These are phyloP conservation scores for Salix brachista DNA, from an alignment of 345 rosid genomes.

Conservation along the genomic window DNA sequence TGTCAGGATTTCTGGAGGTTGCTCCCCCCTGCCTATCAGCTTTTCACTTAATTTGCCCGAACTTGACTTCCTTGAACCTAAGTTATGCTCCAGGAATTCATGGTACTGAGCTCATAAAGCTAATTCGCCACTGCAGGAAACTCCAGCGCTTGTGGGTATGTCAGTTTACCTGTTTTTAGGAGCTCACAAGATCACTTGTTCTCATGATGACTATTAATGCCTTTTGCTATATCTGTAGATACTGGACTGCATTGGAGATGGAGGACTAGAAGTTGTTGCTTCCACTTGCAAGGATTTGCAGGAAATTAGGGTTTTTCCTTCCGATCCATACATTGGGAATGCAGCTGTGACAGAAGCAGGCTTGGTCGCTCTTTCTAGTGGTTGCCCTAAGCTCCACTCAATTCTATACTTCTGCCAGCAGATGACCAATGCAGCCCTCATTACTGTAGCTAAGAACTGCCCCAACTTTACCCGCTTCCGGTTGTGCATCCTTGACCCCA, in stretches of 20 bases:
- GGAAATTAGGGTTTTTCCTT: constrained; percentile 90
- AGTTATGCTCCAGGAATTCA: constrained; percentile 80
- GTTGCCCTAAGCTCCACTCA: constrained; percentile 80
- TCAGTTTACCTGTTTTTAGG: background rate
- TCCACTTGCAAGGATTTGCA: constrained; percentile 71
- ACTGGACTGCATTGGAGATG: constrained; percentile 85
- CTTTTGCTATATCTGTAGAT: constrained; percentile 48
- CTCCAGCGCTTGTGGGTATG: constrained; percentile 87
- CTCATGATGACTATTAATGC: background rate
- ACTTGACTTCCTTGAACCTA: constrained; percentile 65
- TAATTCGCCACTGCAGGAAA: constrained; percentile 59
- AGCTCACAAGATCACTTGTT: background rate
- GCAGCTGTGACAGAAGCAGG: constrained; percentile 82
- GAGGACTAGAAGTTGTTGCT: constrained; percentile 78
- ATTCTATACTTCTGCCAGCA: constrained; percentile 89
- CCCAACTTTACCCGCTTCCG: constrained; percentile 80
- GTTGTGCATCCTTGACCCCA: constrained; percentile 71
- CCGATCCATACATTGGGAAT: constrained; percentile 55
- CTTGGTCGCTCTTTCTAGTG: constrained; percentile 73
- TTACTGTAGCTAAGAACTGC: constrained; percentile 73
- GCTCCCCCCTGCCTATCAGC: constrained; percentile 58
- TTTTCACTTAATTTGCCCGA: constrained; percentile 54
- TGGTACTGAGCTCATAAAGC: constrained; percentile 54
- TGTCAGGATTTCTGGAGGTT: constrained; percentile 87
- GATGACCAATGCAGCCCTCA: constrained; percentile 93